Base-by-base conservation (phyloP, 208 protist species). In the Angomonas ambiguus region DNA sequence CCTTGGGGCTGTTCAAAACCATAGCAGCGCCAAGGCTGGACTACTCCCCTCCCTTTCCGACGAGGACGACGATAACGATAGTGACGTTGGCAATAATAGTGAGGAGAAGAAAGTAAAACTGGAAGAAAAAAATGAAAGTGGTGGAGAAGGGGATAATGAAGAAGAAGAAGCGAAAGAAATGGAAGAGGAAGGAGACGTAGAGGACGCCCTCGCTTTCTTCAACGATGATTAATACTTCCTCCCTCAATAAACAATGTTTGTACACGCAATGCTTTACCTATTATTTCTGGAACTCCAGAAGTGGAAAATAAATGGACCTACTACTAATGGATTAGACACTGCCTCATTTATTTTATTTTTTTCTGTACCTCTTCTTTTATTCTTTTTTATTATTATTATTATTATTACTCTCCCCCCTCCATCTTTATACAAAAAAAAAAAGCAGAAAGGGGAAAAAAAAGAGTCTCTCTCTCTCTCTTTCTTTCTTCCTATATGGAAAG, bases 181-280 rank as follows among this genome's bases (percentile, higher is more conserved):
- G 2, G 59, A 61, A 24, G 75, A 72, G 1, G 61, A 73, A 57
- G 82, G 81, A 20, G 82, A 77, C 16, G 77, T 76, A 8, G 82
- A 65, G 5, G 86, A 88, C 64, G 88, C 87, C 59, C 75, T 73
- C 28, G 80, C 84, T 31, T 79, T 73, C 20, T 66, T 80, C 69
- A 60, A 67, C 13, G 49, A 35, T 18, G 34, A 69, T 13, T 60
- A 66, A 60, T 57, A 59, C 65, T 56, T 56, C 8, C 27, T 11
- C 22, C 27, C 27, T 56, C 5, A 56, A 27, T 24, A 56, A 16
- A 56, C 18, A 16, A 20, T 48, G 38, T 18, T 11, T 48, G n/a
- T n/a, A n/a, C n/a, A n/a, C 18, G 38, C 13, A 18, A 20, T 48
- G 38, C 18, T 48, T 11, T 48, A 48, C 38, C 18, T 48, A 8